These are phyloP conservation scores for Sicyos baderoa DNA, from an alignment of 306 rosid species.

Conservation along the genomic window DNA sequence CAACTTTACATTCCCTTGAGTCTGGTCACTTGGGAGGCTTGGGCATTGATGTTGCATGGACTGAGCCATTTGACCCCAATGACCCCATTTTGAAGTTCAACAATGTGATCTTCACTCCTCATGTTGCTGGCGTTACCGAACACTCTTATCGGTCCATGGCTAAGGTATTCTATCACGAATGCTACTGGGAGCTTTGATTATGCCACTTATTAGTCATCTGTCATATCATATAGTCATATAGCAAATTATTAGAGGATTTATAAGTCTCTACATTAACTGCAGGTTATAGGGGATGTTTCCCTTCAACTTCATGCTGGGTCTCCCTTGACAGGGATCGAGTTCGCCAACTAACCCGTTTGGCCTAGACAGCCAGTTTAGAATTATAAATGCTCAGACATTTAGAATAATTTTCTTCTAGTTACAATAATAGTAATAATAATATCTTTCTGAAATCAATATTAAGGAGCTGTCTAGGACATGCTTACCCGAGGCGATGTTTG, in stretches of 20 bases:
- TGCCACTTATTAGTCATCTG: background rate
- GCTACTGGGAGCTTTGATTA: background rate
- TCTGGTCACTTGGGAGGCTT: constrained; percentile 77
- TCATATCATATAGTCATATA: background rate
- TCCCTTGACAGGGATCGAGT: constrained; percentile 65
- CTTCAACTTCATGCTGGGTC: constrained; percentile 61
- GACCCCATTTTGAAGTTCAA: constrained; percentile 58
- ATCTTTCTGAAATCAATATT: background rate
- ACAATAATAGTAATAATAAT: background rate
- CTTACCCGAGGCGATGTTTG: too few relatives aligned
- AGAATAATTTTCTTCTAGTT: background rate
- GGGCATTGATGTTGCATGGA: constrained; percentile 88
- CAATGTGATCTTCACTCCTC: constrained; percentile 79
- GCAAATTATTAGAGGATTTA: background rate
- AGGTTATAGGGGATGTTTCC: constrained; percentile 74
- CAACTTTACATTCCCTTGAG: constrained; percentile 43
- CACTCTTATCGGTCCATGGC: constrained; percentile 72
- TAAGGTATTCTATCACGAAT: constrained; percentile 37
- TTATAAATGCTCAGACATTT: background rate
- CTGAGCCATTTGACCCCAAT: constrained; percentile 70
- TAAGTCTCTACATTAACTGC: constrained; percentile 1
- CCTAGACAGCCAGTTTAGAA: background rate
- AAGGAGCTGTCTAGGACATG: too few relatives aligned
- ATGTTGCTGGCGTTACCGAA: constrained; percentile 83
- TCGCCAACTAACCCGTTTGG: constrained; percentile 36